Evolutionary conservation across 1,284 basidiomycete genomes (phyloP).

Genomic region (Flammula alnicola): DNA sequence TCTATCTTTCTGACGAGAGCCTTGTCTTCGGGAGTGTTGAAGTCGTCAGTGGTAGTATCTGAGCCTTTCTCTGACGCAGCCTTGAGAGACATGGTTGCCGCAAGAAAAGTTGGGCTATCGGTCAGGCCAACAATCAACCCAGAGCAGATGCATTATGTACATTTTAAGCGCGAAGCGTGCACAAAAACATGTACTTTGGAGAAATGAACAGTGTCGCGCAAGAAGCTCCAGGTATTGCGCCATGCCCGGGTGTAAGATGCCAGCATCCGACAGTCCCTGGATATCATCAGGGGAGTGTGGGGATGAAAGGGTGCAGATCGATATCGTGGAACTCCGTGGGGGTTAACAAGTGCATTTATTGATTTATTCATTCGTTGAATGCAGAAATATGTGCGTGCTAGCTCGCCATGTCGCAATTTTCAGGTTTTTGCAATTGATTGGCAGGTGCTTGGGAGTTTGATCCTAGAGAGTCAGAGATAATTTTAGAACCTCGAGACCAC

Average conservation of each 20-base stretch:
- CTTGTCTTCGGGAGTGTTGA: slow-evolving; percentile 40
- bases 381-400: too few species aligned
- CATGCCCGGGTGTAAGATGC: slow-evolving; percentile 16
- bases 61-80: slow-evolving; percentile 30
- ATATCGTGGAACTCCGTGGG: too few species aligned
- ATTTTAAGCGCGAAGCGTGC: slow-evolving; percentile 14
- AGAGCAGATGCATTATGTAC: not conserved
- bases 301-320: too few species aligned
- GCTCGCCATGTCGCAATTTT: too few species aligned
- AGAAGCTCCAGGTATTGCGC: slow-evolving; percentile 22
- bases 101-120: slow-evolving; percentile 5
- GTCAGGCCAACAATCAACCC: not conserved
- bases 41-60: slow-evolving; percentile 25
- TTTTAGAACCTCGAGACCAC: too few species aligned
- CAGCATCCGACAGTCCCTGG: too few species aligned
- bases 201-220: slow-evolving; percentile 18
- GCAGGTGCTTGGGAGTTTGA: too few species aligned
- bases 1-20: slow-evolving; percentile 51
- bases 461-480: too few species aligned
- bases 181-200: slow-evolving; percentile 7
- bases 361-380: too few species aligned
- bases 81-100: slow-evolving; percentile 25
- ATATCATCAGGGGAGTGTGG: too few species aligned
- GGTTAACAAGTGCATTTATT: too few species aligned
- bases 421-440: too few species aligned